phyloP scores from a whole-genome alignment of 1,139 yeast genomes.

The Sugiyamaella neomexicana region DNA sequence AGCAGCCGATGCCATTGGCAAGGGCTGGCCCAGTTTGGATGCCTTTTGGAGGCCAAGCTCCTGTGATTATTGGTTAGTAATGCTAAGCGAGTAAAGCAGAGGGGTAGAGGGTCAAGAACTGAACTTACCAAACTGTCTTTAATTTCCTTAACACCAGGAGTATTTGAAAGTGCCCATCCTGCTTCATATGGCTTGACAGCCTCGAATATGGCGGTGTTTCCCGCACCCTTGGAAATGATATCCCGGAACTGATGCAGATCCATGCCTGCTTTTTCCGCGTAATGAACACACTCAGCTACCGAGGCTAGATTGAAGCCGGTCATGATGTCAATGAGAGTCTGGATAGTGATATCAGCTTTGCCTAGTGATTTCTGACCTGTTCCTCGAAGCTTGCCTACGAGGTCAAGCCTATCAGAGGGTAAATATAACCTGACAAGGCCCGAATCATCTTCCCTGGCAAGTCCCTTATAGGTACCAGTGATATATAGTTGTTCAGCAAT shows the following conservation, averaged over 20 bases:
- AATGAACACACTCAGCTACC: slow-evolving; percentile 18
- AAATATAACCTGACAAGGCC: slow-evolving; percentile 19
- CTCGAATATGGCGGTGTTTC: slow-evolving; percentile 19
- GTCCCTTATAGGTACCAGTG: slow-evolving; percentile 11
- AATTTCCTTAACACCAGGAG: slow-evolving; percentile 4
- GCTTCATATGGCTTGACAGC: slow-evolving; percentile 11
- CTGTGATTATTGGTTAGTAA: slow-evolving; percentile 4
- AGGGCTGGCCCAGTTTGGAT: slow-evolving; percentile 11
- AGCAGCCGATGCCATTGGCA: slow-evolving; percentile 21
- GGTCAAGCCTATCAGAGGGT: slow-evolving; percentile 10
- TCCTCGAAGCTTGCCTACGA: slow-evolving; percentile 17
- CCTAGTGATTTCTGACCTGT: neutral
- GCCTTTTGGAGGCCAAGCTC: slow-evolving; percentile 16
- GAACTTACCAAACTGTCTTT: slow-evolving; percentile 10
- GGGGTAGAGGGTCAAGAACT: no score
- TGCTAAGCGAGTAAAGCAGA: neutral
- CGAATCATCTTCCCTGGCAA: slow-evolving; percentile 20
- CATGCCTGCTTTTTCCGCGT: slow-evolving; percentile 18
- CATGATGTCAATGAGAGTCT: slow-evolving; percentile 18
- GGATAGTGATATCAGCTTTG: slow-evolving; percentile 14
- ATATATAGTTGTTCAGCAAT: slow-evolving; percentile 21
- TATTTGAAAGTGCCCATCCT: slow-evolving; percentile 7
- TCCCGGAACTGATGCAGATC: slow-evolving; percentile 17
- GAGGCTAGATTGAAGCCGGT: slow-evolving; percentile 20
- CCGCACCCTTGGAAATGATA: slow-evolving; percentile 21